Base-by-base conservation (phyloP, 2,329 filamentous ascomycete species). In the Penicillium sp. region DNA sequence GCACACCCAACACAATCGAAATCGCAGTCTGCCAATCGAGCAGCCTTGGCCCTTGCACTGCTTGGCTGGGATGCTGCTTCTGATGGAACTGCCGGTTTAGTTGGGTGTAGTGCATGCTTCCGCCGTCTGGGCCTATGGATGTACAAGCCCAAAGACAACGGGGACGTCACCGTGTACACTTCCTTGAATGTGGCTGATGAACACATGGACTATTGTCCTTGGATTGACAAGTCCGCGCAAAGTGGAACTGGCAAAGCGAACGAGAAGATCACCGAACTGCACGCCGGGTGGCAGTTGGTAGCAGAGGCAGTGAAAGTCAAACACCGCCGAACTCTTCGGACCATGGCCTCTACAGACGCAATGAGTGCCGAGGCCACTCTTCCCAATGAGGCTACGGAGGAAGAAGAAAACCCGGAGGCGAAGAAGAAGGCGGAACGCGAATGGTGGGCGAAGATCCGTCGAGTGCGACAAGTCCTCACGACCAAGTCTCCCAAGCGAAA, bases 111-210 rank as follows among this genome's bases (percentile, higher is more conserved):
- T 55, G 90, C 91, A 18, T 99, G 94, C 70, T 89, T 96, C 67
- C 86, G 94, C 55, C 86, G 92, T 1, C 80, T 97, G 0, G 94
- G 94, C 0, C 80, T 99, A 2, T 99, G 94, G 94, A 88, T 99
- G 79, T 97, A 96, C 71, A 89, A 86, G 67, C 87, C 86, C 71
- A 92, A 87, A 72, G 83, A 85, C 64, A 82, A 88, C 29, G 74
- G 71, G 14, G 69, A 68, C 13, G 51, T 63, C 0, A 60, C 71
- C 11, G 63, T 75, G 8, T 74, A 73, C 50, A 67, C 68, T 5
- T 81, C 84, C 52, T 79, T 94, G 1, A 86, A 93, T 66, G 85
- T 86, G 4, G 74, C 87, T 2, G 81, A 81, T 5, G 88, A 92
- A 70, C 90, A 94, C 71, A 85, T 91, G 57, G 89, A 91, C 66